Evolutionary conservation across 441 rosid genomes (phyloP).

Genomic region (Mallotus japonicus): DNA sequence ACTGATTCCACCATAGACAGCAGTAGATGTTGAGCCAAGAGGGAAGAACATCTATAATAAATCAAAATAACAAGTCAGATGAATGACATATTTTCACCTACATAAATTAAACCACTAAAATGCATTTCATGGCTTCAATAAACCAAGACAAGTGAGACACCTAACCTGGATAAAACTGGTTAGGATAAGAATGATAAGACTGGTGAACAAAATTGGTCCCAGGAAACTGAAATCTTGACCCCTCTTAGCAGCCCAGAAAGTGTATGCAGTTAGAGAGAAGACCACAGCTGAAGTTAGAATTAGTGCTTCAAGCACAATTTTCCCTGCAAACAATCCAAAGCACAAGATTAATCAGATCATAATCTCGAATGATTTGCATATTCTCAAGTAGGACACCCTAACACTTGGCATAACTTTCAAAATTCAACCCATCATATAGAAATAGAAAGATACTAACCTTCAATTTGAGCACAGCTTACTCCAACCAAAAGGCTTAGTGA

Average conservation of each 20-base stretch:
- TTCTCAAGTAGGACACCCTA: background rate
- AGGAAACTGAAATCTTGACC: constrained; percentile 91
- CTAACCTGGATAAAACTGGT: constrained; percentile 81
- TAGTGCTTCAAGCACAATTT: constrained; percentile 89
- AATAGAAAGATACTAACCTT: constrained; percentile 42
- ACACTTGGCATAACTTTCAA: background rate
- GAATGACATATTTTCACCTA: background rate
- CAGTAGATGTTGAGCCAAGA: constrained; percentile 67
- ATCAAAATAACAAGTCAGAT: background rate
- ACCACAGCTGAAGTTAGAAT: constrained; percentile 83
- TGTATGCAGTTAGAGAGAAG: constrained; percentile 73
- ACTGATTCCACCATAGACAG: constrained; percentile 69
- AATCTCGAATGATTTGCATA: background rate
- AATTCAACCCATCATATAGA: background rate
- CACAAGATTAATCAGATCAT: background rate
- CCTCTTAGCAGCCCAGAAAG: constrained; percentile 94
- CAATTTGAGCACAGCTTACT: constrained; percentile 82
- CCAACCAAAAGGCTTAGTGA: constrained; percentile 85
- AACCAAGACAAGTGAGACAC: background rate
- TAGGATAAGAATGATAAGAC: constrained; percentile 66
- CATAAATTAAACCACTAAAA: background rate
- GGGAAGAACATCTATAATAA: constrained; percentile 75
- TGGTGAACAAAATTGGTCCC: constrained; percentile 83
- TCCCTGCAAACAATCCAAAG: constrained; percentile 39
- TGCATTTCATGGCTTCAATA: background rate